phyloP scores from a whole-genome alignment of 2,329 filamentous ascomycete genomes.

The Orbilia oligospora region DNA sequence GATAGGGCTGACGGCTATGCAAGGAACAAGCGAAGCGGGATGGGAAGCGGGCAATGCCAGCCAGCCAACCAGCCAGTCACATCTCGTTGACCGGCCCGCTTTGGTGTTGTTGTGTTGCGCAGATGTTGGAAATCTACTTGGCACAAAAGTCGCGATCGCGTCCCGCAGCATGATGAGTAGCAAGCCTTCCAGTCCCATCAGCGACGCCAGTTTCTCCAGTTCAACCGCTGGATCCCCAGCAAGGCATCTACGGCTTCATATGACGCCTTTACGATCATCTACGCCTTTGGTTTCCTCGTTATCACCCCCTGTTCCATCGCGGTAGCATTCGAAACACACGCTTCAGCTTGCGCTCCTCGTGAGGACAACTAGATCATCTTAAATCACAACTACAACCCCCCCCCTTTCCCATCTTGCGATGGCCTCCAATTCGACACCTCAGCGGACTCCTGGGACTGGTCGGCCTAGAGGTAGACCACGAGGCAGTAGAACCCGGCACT shows the following conservation, averaged over 20 bases:
- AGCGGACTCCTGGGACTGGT: constrained; percentile 55
- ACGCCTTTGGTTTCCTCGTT: constrained; percentile 28
- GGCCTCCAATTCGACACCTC: constrained; percentile 49
- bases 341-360: constrained; percentile 19
- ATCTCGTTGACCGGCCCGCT: too few relatives aligned
- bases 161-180: constrained; percentile 37
- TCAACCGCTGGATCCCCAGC: constrained; percentile 21
- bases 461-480: constrained; percentile 54
- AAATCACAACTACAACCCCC: neutral
- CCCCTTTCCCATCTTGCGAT: constrained; percentile 33
- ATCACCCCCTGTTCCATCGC: constrained; percentile 10
- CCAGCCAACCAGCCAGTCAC: neutral
- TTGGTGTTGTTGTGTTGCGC: constrained; percentile 59
- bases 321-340: constrained; percentile 33
- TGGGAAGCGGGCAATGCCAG: constrained; percentile 3
- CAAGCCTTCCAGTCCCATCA: constrained; percentile 27
- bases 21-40: constrained; percentile 57
- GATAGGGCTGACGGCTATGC: constrained; percentile 54
- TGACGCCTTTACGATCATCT: constrained; percentile 21
- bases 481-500: constrained; percentile 56
- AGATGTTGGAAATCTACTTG: constrained; percentile 52
- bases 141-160: constrained; percentile 60
- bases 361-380: constrained; percentile 26
- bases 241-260: constrained; percentile 36
- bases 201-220: constrained; percentile 27